Conservation (phyloP, 805 yeast genomes). For the Candida railenensis region DNA sequence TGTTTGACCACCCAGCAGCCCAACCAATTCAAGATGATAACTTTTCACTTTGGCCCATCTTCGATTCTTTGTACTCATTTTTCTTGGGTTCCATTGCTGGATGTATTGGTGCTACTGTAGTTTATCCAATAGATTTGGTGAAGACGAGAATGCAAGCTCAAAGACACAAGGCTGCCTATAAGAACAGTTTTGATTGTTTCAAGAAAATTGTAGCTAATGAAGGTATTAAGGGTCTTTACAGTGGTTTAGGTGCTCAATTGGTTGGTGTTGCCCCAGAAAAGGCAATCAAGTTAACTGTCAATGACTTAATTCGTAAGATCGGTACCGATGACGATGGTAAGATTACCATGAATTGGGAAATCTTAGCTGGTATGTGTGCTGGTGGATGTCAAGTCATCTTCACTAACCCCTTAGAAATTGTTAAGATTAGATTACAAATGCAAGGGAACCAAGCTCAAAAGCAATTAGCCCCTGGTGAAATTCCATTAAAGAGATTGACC, state of each 20-base stretch:
- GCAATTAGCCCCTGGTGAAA: constrained; percentile 30
- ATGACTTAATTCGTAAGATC: constrained; percentile 78
- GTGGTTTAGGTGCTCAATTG: constrained; percentile 91
- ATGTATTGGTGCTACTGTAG: constrained; percentile 96
- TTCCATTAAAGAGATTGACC: constrained; percentile 43
- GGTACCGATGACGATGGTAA: constrained; percentile 49
- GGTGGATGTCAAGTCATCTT: constrained; percentile 96
- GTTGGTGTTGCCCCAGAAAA: constrained; percentile 98
- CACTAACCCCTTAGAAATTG: constrained; percentile 95
- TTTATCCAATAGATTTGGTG: constrained; percentile 93
- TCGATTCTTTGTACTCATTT: constrained; percentile 82
- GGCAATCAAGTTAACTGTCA: constrained; percentile 93
- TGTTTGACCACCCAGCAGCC: constrained; percentile 44
- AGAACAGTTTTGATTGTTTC: constrained; percentile 84
- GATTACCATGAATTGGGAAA: constrained; percentile 60
- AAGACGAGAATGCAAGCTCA: constrained; percentile 98
- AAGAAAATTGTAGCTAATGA: constrained; percentile 71
- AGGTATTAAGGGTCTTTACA: constrained; percentile 82
- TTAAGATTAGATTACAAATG: constrained; percentile 90
- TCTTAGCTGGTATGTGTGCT: constrained; percentile 88
- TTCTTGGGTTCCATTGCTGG: constrained; percentile 93
- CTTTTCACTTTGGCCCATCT: constrained; percentile 46
- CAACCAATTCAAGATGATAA: constrained; percentile 37
- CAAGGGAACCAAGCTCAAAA: constrained; percentile 61
- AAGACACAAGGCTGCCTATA: constrained; percentile 66